Percentiles rank a stretch among this genome's conserved stretches.
Conservation (phyloP, 257 asterid species). For the Voacanga thouarsii region DNA sequence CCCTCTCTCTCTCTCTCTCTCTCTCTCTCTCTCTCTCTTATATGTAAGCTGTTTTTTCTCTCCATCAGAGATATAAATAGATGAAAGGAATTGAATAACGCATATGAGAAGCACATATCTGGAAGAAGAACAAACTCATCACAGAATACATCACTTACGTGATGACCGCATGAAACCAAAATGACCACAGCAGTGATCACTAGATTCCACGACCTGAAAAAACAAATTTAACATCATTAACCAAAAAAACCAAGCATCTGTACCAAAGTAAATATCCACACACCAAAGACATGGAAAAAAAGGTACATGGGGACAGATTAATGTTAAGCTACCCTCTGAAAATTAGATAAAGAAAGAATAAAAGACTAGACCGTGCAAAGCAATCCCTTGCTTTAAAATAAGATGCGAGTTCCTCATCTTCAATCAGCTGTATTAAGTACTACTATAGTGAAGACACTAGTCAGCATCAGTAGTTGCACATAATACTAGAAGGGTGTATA, state of each 20-base stretch:
- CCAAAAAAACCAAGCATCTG: neutral
- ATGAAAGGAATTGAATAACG: neutral
- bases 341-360: neutral
- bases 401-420: neutral
- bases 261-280: neutral
- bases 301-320: neutral
- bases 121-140: neutral
- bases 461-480: neutral
- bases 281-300: neutral
- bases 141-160: conserved; percentile 37
- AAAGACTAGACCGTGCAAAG: neutral
- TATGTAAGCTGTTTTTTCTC: too few species aligned
- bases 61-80: neutral
- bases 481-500: neutral
- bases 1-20: too few species aligned
- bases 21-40: too few species aligned
- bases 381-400: neutral
- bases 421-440: neutral
- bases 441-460: neutral
- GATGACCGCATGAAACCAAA: conserved; percentile 54
- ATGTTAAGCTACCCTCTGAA: neutral
- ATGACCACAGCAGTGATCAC: conserved; percentile 67
- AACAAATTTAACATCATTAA: neutral
- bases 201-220: conserved; percentile 76
- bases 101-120: neutral